phyloP scores from a whole-genome alignment of 306 rosid species.

The Alnus rubra region DNA sequence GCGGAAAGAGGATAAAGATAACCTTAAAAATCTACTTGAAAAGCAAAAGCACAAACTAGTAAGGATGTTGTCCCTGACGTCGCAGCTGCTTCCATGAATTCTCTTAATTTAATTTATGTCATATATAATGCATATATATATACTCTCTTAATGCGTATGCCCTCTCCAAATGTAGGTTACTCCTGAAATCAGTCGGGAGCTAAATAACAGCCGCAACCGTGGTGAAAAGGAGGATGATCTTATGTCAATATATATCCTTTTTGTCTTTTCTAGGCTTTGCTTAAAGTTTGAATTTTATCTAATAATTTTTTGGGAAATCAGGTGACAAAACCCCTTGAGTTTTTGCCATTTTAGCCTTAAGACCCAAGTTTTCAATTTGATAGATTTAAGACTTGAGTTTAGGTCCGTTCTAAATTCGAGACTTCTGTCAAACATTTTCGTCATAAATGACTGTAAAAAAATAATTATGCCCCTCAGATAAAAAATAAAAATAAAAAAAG shows the following conservation, averaged over 20 bases:
- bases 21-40: slow-evolving; percentile 65
- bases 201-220: slow-evolving; percentile 72
- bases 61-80: slow-evolving; percentile 29
- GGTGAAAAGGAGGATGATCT: slow-evolving; percentile 85
- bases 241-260: slow-evolving; percentile 78
- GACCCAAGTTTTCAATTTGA: no score
- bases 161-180: slow-evolving; percentile 62
- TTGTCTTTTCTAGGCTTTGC: background rate
- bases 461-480: no score
- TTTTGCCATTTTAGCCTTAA: no score
- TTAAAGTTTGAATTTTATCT: background rate
- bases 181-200: slow-evolving; percentile 81
- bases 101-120: slow-evolving; percentile 7
- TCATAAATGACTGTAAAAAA: no score
- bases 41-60: slow-evolving; percentile 77
- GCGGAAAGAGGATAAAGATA: slow-evolving; percentile 69
- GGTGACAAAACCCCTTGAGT: no score
- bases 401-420: no score
- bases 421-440: no score
- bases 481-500: no score
- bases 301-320: no score
- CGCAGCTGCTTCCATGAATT: slow-evolving; percentile 11
- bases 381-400: no score
- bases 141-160: background rate
- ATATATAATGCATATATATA: slow-evolving; percentile 7